Base-by-base conservation (phyloP, 202 grass and related monocot species). In the Dendrocalamus latiflorus region DNA sequence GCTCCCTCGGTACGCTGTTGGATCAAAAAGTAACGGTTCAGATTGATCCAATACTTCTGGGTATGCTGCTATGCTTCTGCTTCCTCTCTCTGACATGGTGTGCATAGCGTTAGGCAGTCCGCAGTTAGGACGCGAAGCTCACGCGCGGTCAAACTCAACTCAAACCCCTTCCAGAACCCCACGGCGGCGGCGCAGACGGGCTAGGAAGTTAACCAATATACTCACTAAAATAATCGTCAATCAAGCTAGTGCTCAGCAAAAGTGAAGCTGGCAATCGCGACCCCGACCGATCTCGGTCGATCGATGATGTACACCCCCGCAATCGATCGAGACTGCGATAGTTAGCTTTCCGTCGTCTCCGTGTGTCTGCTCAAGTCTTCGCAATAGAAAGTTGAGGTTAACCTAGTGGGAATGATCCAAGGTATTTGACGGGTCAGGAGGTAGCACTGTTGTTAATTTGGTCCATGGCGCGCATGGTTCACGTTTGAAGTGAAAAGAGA, bases 191-290 rank as follows among this genome's bases (percentile, higher is more conserved):
- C 30, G 30, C 30, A 24, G 65, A 65, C 7, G 55, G 81, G 56
- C 42, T 50, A 28, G 30, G 77, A 89, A 49, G 38, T 21, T 59
- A 41, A 24, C 49, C 48, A 4, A 36, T 61, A 18, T 12, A 5
- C 62, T 42, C 20, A 39, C 72, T 89, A 86, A 90, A 86, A 86
- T 86, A 90, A 78, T 48, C 78, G 81, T 24, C 67, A 86, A 83
- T 86, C 88, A 78, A 20, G 74, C 83, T 83, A 82, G 88, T 83
- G 78, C 88, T 61, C 24, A 0, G 65, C 4, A 10, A 75, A 80
- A 74, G 70, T 21, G 67, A 74, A 80, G 75, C 18, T 54, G 13
- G 15, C 15, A 7, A 65, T 57, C 5, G 66, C 56, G 28, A 70
- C 58, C 82, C 18, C 34, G 71, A 21, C 37, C 34, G n/a, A 78